Percentiles rank a stretch among this genome's conserved stretches.
phyloP scores from a whole-genome alignment of 2,329 filamentous ascomycete genomes.

The Pseudogymnoascus sp. region DNA sequence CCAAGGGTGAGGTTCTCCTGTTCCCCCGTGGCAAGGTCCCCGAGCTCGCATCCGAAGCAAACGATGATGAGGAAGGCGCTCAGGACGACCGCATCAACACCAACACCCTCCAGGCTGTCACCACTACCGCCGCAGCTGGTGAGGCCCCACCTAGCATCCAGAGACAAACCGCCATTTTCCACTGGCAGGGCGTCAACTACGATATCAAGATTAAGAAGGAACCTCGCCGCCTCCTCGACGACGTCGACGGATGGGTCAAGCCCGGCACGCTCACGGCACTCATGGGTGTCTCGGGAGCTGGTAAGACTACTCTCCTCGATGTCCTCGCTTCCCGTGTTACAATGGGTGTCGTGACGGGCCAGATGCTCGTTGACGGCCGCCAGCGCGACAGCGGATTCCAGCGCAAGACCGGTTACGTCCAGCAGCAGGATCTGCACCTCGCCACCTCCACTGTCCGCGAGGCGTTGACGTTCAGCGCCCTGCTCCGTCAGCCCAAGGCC shows the following conservation, averaged over 20 bases:
- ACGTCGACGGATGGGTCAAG: conserved; percentile 90
- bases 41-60: conserved; percentile 11
- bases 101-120: conserved; percentile 12
- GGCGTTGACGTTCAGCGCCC: conserved; percentile 74
- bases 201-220: conserved; percentile 71
- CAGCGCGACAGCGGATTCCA: conserved; percentile 76
- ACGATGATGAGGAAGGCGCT: conserved; percentile 18
- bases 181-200: conserved; percentile 35
- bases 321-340: conserved; percentile 77
- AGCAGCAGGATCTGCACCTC: conserved; percentile 85
- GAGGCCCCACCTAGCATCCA: conserved; percentile 52
- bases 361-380: conserved; percentile 61
- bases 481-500: conserved; percentile 72
- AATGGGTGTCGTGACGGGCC: conserved; percentile 80
- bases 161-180: conserved; percentile 14
- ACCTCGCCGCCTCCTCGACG: conserved; percentile 65
- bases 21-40: conserved; percentile 60
- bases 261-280: conserved; percentile 82
- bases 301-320: conserved; percentile 85
- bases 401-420: conserved; percentile 83
- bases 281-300: conserved; percentile 70
- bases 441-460: conserved; percentile 80
- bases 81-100: conserved; percentile 5
- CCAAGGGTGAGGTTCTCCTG: conserved; percentile 67
- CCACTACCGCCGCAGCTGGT: conserved; percentile 18